Conservation (phyloP, 2,329 filamentous ascomycete genomes). For the Cladophialophora chaetospira region DNA sequence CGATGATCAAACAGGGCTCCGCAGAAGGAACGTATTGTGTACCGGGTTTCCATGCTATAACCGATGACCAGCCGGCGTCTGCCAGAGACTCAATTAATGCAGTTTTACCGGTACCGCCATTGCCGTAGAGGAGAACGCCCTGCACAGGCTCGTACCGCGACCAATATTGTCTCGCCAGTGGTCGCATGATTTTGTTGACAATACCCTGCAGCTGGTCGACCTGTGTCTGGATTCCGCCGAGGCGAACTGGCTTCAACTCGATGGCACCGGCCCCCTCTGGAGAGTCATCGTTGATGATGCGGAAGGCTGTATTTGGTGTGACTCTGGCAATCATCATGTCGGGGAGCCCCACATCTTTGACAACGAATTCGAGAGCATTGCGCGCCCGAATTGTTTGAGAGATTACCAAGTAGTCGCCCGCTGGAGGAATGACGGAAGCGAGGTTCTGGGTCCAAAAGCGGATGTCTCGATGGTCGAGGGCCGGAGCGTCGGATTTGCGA, state of each 20-base stretch:
- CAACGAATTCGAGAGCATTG: conserved; percentile 38
- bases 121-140: conserved; percentile 75
- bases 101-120: conserved; percentile 82
- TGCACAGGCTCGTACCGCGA: conserved; percentile 42
- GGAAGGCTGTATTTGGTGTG: conserved; percentile 20
- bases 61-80: conserved; percentile 68
- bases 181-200: conserved; percentile 18
- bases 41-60: conserved; percentile 52
- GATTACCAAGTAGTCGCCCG: conserved; percentile 38
- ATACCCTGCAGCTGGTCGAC: conserved; percentile 25
- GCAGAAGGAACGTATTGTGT: conserved; percentile 52
- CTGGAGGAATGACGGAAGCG: conserved; percentile 52
- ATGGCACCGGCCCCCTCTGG: neutral
- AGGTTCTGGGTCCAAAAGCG: conserved; percentile 53
- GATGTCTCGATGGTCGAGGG: conserved; percentile 39
- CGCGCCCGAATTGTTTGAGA: conserved; percentile 16
- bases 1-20: conserved; percentile 27
- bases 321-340: conserved; percentile 23
- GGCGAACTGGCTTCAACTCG: conserved; percentile 16
- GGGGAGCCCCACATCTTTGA: conserved; percentile 18
- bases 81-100: conserved; percentile 70
- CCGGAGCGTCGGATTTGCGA: conserved; percentile 35
- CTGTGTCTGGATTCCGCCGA: conserved; percentile 27
- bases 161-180: conserved; percentile 15
- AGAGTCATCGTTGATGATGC: conserved; percentile 1